Evolutionary conservation across 202 grass and related monocot genomes (phyloP), one percentile per base, ranked within the genome.

Genomic region (Eragrostis tef): DNA sequence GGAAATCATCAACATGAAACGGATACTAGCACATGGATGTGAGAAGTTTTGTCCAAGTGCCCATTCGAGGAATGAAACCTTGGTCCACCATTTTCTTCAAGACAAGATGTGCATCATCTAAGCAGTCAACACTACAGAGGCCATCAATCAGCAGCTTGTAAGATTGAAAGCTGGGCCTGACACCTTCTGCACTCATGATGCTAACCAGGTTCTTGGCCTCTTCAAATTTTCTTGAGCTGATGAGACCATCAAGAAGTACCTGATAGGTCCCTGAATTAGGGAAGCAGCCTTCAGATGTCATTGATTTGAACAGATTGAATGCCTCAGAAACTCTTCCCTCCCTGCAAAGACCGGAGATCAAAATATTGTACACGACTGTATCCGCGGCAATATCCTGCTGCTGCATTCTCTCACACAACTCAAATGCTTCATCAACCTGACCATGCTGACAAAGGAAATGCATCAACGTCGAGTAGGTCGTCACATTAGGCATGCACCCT

Each of bases 241-340:
- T 66, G 31, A 98, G 88, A 45, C 92, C 92, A 82, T 89, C 83
- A 67, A 94, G 80, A 61, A 98, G 92, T 14, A 84, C 92, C 80
- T 98, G 88, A 73, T 91, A 85, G 24, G 90, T 94, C 41, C 95
- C 92, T 79, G 95, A 90, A 90, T 93, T 98, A 10, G 92, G 90
- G 76, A 79, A 78, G 41, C 87, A 94, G 11, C 86, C 79, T n/a
- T 91, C 67, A 68, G 80, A 79, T 0, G 77, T 78, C 92, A 98
- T 94, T 52, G 85, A 54, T 64, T 86, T 94, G 62, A 98, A 84
- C 17, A 87, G 43, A 67, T 72, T 48, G 49, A 94, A 91, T 2
- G 87, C 92, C 74, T 79, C 66, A 5, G 71, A 15, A 79, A 90
- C 70, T 78, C 77, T 91, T 58, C 74, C 78, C 58, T 93, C 85